Conservation (phyloP, 352 stramenopile genomes). For the Thraustotheca clavata region DNA sequence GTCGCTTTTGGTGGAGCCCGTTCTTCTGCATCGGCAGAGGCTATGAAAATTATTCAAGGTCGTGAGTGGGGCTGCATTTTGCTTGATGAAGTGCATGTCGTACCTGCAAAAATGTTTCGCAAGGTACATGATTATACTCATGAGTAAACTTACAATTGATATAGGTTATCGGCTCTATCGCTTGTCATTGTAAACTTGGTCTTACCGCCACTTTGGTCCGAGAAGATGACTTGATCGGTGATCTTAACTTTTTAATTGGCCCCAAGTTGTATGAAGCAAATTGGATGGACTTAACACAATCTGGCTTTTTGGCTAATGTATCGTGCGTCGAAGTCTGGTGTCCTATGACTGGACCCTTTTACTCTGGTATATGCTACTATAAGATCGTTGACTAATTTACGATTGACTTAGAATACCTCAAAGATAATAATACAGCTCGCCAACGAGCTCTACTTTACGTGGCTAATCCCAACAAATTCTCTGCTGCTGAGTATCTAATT, state of each 20-base stretch:
- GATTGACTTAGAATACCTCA: constrained; percentile 50
- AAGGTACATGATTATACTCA: constrained; percentile 49
- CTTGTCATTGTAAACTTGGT: constrained; percentile 96
- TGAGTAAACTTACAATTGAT: constrained; percentile 9
- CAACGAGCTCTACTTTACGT: constrained; percentile 96
- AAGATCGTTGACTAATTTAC: not conserved
- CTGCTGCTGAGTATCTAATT: constrained; percentile 93
- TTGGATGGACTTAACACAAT: constrained; percentile 99
- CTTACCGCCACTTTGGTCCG: constrained; percentile 98
- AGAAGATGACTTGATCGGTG: constrained; percentile 98
- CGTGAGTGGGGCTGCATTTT: constrained; percentile 99
- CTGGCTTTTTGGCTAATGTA: constrained; percentile 96
- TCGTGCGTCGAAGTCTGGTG: constrained; percentile 99
- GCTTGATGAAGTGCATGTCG: constrained; percentile 96
- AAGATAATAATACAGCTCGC: constrained; percentile 78
- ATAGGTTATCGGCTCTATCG: constrained; percentile 87
- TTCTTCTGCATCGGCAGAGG: constrained; percentile 84
- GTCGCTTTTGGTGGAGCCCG: constrained; percentile 90
- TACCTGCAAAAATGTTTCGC: constrained; percentile 98
- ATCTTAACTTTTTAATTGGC: constrained; percentile 99
- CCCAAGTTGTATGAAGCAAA: constrained; percentile 96
- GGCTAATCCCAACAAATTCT: constrained; percentile 98
- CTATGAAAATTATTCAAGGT: constrained; percentile 95
- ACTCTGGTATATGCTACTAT: constrained; percentile 39
- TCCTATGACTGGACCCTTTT: constrained; percentile 98